Evolutionary conservation across 2,329 filamentous ascomycete genomes (phyloP).

Genomic region (Fusarium albosuccineum): DNA sequence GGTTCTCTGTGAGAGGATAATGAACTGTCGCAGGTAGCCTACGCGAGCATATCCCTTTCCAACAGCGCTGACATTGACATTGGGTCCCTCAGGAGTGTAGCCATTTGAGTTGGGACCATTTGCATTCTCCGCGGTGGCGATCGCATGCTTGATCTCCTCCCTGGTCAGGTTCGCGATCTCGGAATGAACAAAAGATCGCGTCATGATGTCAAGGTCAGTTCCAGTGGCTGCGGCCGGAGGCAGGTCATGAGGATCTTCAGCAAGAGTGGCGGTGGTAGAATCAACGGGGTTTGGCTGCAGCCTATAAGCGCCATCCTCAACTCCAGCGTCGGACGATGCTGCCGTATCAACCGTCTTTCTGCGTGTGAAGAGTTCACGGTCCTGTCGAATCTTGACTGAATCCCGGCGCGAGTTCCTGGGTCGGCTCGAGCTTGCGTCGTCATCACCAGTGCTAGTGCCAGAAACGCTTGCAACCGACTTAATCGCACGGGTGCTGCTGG

Average conservation of each 20-base stretch:
- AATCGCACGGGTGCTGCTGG: constrained; percentile 87
- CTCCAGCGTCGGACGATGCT: constrained; percentile 69
- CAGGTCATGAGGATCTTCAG: constrained; percentile 78
- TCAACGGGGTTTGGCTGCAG: constrained; percentile 61
- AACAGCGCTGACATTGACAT: constrained; percentile 68
- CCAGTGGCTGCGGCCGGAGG: constrained; percentile 70
- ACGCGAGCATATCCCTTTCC: constrained; percentile 87
- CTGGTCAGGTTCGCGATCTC: constrained; percentile 80
- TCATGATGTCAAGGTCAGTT: constrained; percentile 86
- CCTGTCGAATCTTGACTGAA: constrained; percentile 87
- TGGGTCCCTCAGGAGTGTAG: constrained; percentile 59
- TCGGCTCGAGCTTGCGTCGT: constrained; percentile 69
- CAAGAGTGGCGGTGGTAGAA: constrained; percentile 66
- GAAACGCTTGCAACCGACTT: constrained; percentile 92
- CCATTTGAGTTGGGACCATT: constrained; percentile 74
- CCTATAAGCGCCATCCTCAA: constrained; percentile 66
- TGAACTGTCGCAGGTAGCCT: constrained; percentile 83
- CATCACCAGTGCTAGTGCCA: constrained; percentile 78
- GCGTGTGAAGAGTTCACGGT: constrained; percentile 89
- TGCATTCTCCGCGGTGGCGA: constrained; percentile 72
- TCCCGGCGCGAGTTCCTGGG: constrained; percentile 79
- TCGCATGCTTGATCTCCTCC: constrained; percentile 81
- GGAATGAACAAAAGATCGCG: constrained; percentile 81
- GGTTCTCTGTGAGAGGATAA: constrained; percentile 89
- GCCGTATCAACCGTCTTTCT: constrained; percentile 75